phyloP scores from a whole-genome alignment of 2,329 filamentous ascomycete genomes.

The Zymoseptoria pseudotritici region DNA sequence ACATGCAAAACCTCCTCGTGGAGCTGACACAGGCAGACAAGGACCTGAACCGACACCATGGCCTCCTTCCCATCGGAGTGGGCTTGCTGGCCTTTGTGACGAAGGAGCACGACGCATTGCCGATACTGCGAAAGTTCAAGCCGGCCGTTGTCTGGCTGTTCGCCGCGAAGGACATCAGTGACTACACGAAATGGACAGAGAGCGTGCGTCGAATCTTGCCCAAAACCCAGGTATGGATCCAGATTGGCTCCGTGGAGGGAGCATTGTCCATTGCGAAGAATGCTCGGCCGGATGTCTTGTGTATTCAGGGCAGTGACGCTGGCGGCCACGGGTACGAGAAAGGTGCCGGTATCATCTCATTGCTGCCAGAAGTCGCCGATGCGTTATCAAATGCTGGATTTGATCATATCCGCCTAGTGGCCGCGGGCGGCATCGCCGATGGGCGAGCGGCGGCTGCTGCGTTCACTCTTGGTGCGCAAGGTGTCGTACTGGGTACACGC shows the following conservation, averaged over 20 bases:
- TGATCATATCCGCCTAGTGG: slow-evolving; percentile 47
- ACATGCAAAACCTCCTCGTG: slow-evolving; percentile 11
- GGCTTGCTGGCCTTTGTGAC: slow-evolving; percentile 52
- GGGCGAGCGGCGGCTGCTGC: slow-evolving; percentile 49
- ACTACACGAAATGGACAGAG: slow-evolving; percentile 30
- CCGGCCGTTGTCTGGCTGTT: slow-evolving; percentile 63
- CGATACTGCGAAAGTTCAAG: slow-evolving; percentile 46
- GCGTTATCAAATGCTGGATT: slow-evolving; percentile 30
- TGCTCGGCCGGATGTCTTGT: slow-evolving; percentile 48
- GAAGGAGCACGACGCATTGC: slow-evolving; percentile 36
- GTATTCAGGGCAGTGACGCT: slow-evolving; percentile 57
- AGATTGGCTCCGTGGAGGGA: slow-evolving; percentile 53
- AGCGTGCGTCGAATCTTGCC: slow-evolving; percentile 27
- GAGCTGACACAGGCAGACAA: slow-evolving; percentile 14
- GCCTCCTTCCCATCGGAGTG: slow-evolving; percentile 47
- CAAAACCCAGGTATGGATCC: slow-evolving; percentile 47
- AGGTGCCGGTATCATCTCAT: slow-evolving; percentile 48
- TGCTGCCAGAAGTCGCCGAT: slow-evolving; percentile 52
- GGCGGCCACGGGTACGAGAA: slow-evolving; percentile 55
- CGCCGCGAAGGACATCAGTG: slow-evolving; percentile 43
- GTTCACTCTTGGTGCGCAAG: slow-evolving; percentile 46
- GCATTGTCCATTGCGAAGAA: slow-evolving; percentile 44
- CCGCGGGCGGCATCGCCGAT: slow-evolving; percentile 48
- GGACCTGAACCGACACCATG: slow-evolving; percentile 6
- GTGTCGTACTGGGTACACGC: slow-evolving; percentile 55